Evolutionary conservation across 1,139 yeast species (phyloP).

Genomic region (Insectozyma bohioensis): DNA sequence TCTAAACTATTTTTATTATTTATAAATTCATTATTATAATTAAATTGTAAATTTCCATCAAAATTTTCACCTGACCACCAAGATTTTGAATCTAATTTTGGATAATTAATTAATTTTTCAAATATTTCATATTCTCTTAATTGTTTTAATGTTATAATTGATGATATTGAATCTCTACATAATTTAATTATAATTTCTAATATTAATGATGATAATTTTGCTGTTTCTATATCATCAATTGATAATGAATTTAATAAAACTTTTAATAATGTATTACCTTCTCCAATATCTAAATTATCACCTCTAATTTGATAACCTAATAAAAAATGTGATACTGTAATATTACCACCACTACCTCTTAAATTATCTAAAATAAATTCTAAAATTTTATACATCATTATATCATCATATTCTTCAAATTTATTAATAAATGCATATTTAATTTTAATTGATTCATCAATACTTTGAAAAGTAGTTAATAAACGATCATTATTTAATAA

Average conservation of each 20-base stretch:
- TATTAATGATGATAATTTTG: slow-evolving; percentile 55
- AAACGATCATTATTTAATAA: slow-evolving; percentile 59
- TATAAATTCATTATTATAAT: slow-evolving; percentile 31
- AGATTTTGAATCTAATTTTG: slow-evolving; percentile 47
- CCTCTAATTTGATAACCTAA: slow-evolving; percentile 61
- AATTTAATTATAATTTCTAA: slow-evolving; percentile 63
- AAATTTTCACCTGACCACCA: slow-evolving; percentile 56
- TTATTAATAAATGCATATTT: slow-evolving; percentile 74
- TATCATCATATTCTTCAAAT: slow-evolving; percentile 46
- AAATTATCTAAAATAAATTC: slow-evolving; percentile 58
- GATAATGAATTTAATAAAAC: slow-evolving; percentile 52
- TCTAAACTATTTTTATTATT: slow-evolving; percentile 38
- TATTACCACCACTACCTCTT: slow-evolving; percentile 41
- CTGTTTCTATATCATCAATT: slow-evolving; percentile 52
- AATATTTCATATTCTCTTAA: slow-evolving; percentile 54
- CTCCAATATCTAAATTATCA: slow-evolving; percentile 22
- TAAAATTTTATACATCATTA: slow-evolving; percentile 57
- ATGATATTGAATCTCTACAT: slow-evolving; percentile 54
- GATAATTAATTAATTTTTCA: slow-evolving; percentile 48
- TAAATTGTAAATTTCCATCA: slow-evolving; percentile 32
- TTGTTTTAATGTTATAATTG: slow-evolving; percentile 49
- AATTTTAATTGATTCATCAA: slow-evolving; percentile 70
- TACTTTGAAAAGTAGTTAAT: slow-evolving; percentile 69
- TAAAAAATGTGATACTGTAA: slow-evolving; percentile 69
- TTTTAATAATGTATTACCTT: slow-evolving; percentile 50